Evolutionary conservation across 1,284 basidiomycete genomes (phyloP), one percentile per base, ranked within the genome.

Genomic region (Anthracocystis panici-leucophaei): DNA sequence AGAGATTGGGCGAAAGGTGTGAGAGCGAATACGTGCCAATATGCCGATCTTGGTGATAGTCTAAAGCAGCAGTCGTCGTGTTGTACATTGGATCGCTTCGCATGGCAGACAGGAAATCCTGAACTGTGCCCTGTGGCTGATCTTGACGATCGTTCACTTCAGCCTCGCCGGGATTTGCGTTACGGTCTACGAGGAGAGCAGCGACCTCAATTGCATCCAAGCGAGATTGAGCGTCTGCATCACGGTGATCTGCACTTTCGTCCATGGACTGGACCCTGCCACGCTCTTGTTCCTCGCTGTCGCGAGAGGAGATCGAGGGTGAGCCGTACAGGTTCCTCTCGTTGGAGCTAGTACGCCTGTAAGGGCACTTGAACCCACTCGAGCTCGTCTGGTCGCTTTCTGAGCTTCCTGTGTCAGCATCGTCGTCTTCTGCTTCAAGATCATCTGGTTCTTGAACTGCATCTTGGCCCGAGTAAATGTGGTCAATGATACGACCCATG

Each of bases 21-120:
- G 66, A 63, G 5, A 68, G 56, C 20, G 66, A 38, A 16, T 68
- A 68, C 3, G 56, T 63, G 31, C 45, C 60, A 25, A 68, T 58
- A 33, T 68, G 66, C 4, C 52, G 66, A n/a, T 68, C 66, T 18
- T 59, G 56, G 2, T 63, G 52, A 18, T 50, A 68, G 25, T 63
- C 66, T 33, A 68, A 45, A 7, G 49, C 33, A 10, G 35, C 44
- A 21, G 51, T 27, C 0, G 1, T 33, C 27, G 27, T 18, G 21
- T 20, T 31, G 33, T 64, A 70, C 53, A 70, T 49, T 1, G 67
- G 67, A 56, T 70, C 67, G 21, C 18, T 59, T 5, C 61, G 46
- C 67, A 70, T 70, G 14, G 41, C 57, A 2, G 49, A 14, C 3
- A 65, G 25, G 20, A 70, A 70, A 41, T 70, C 57, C 1, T 65